Conservation (phyloP, 2,329 filamentous ascomycete species). For the Diplodia mutila region DNA sequence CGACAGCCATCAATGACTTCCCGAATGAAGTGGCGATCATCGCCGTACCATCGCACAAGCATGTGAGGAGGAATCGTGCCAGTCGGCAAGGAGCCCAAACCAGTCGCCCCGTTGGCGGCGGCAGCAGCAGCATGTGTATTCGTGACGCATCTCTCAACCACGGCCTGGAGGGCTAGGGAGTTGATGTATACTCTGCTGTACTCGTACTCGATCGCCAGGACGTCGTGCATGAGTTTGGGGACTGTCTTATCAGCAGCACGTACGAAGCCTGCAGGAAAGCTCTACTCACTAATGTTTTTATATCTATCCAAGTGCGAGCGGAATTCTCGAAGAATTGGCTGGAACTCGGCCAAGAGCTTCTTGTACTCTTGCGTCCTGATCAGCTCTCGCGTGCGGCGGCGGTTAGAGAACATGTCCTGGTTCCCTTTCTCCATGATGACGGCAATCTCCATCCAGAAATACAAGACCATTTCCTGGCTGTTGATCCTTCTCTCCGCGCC, state of each 20-base stretch:
- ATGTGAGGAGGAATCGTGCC: slow-evolving; percentile 51
- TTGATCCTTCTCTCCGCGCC: slow-evolving; percentile 14
- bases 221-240: slow-evolving; percentile 65
- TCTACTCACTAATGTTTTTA: slow-evolving; percentile 22
- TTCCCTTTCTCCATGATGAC: slow-evolving; percentile 92
- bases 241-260: slow-evolving; percentile 43
- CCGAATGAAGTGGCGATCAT: slow-evolving; percentile 64
- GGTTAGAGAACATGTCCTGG: slow-evolving; percentile 82
- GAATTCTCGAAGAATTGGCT: slow-evolving; percentile 78
- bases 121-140: slow-evolving; percentile 61
- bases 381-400: slow-evolving; percentile 84
- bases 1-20: slow-evolving; percentile 78
- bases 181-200: slow-evolving; percentile 95
- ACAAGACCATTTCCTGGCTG: slow-evolving; percentile 62
- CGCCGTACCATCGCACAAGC: slow-evolving; percentile 56
- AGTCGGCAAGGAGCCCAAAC: slow-evolving; percentile 30
- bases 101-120: slow-evolving; percentile 32
- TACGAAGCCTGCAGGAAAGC: background rate
- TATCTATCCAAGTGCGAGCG: slow-evolving; percentile 79
- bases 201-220: slow-evolving; percentile 92
- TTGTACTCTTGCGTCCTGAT: slow-evolving; percentile 87
- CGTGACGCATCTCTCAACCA: slow-evolving; percentile 88
- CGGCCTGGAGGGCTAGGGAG: slow-evolving; percentile 88
- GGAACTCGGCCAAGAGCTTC: slow-evolving; percentile 77
- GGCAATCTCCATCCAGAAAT: slow-evolving; percentile 94